Evolutionary conservation across 2,329 filamentous ascomycete genomes (phyloP), one percentile per base, ranked within the genome.

Genomic region (Didymella lethalis): DNA sequence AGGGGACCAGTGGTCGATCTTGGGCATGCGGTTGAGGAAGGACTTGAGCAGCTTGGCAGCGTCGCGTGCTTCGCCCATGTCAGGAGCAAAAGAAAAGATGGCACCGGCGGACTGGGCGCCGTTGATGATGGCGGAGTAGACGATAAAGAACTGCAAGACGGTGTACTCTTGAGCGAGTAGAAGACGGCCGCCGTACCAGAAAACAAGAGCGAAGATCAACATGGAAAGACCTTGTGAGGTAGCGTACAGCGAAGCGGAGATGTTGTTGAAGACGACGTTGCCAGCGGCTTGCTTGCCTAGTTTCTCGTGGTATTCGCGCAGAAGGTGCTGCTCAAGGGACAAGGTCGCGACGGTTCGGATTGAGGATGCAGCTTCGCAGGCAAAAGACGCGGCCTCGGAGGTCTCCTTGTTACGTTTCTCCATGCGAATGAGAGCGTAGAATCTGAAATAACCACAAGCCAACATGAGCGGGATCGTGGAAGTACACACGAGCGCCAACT

Each of bases 291-390:
- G 94, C 0, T 72, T 72, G 0, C 84, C 86, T 12, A 98, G 85
- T 40, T 90, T 88, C 0, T 79, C 71, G 56, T 87, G 88, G 77
- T 98, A 99, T 51, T 89, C 83, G 3, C 77, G 70, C 67, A 92
- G 85, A 1, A 98, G 92, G 71, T 97, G 92, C 0, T 85, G 78
- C 78, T 99, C 95, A 7, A 94, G 88, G 0, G 93, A 97, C 36
- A 98, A 84, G 2, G 92, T 90, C 4, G 93, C 94, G n/a, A 98
- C 94, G 4, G 95, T 98, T 53, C 94, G 90, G 67, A 98, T 97
- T 5, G 93, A 91, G 0, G 91, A 93, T 25, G 95, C 96, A 43
- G 94, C 93, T 77, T 99, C 95, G 54, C 93, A 97, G 10, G 95
- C 95, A 74, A 91, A 98, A 49, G 89, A 90, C 6, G 94, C 94